Conservation (phyloP, 345 rosid genomes). For the Lepidium didymum region DNA sequence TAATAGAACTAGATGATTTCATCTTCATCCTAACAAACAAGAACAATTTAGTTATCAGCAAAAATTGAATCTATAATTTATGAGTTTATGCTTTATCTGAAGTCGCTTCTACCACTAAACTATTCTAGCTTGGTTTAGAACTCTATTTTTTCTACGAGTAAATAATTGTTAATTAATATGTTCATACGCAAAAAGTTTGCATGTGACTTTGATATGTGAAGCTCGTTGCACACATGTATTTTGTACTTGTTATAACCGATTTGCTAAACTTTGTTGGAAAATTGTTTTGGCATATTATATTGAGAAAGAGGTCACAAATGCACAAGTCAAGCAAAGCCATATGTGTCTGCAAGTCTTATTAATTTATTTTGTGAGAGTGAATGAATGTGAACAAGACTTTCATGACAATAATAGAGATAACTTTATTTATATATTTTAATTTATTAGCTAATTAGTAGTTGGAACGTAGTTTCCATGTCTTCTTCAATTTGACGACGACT, state of each 20-base stretch:
- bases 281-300: not conserved
- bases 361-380: not conserved
- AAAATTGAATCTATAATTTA: too few species aligned
- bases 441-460: constrained; percentile 7
- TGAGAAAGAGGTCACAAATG: not conserved
- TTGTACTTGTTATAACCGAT: not conserved
- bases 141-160: not conserved
- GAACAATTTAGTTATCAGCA: too few species aligned
- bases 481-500: not conserved
- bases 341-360: constrained; percentile 16
- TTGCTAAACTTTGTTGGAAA: not conserved
- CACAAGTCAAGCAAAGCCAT: constrained; percentile 6
- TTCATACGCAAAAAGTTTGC: not conserved
- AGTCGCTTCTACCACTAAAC: too few species aligned
- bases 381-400: constrained; percentile 6
- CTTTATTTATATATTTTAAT: not conserved
- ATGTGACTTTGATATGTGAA: constrained; percentile 14
- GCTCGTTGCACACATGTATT: constrained; percentile 16
- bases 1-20: too few species aligned
- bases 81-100: too few species aligned
- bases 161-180: not conserved
- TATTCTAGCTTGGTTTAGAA: too few species aligned
- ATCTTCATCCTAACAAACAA: too few species aligned
- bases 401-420: not conserved
- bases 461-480: constrained; percentile 19